phyloP scores from a whole-genome alignment of 164 flowering plant genomes.

The Amborella trichopoda region DNA sequence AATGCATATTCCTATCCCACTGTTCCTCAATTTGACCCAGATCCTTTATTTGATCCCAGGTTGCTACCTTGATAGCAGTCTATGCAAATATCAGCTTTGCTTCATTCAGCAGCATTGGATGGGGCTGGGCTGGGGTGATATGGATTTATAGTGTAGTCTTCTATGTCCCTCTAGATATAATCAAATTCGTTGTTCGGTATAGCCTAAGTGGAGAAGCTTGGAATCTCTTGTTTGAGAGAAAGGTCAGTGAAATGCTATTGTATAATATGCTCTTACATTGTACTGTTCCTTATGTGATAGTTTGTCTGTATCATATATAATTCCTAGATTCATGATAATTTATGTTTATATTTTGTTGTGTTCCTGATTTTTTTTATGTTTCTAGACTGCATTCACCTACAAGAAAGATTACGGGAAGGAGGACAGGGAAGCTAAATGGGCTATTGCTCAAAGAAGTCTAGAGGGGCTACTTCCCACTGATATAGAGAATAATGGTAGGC shows the following conservation, averaged over 20 bases:
- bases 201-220: conserved; percentile 79
- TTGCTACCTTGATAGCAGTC: conserved; percentile 71
- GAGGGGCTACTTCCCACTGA: conserved; percentile 49
- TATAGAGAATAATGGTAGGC: conserved; percentile 27
- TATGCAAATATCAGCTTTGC: conserved; percentile 68
- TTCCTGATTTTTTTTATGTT: conserved; percentile 1
- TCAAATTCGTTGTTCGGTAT: conserved; percentile 64
- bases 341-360: not conserved
- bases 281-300: no score
- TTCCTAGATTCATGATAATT: no score
- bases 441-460: conserved; percentile 54
- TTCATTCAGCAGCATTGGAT: conserved; percentile 60
- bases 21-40: not conserved
- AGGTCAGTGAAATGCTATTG: conserved; percentile 28
- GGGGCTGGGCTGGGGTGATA: conserved; percentile 87
- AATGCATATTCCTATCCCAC: not conserved
- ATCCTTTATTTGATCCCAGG: conserved; percentile 18
- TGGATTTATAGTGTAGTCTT: conserved; percentile 69
- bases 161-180: conserved; percentile 64
- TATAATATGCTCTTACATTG: no score
- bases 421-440: conserved; percentile 69
- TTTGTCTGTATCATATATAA: no score
- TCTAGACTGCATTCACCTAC: conserved; percentile 67
- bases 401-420: conserved; percentile 80
- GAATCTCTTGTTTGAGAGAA: conserved; percentile 66